Base-by-base conservation (phyloP, 176 grass and related monocot species). In the Aegilops speltoides region DNA sequence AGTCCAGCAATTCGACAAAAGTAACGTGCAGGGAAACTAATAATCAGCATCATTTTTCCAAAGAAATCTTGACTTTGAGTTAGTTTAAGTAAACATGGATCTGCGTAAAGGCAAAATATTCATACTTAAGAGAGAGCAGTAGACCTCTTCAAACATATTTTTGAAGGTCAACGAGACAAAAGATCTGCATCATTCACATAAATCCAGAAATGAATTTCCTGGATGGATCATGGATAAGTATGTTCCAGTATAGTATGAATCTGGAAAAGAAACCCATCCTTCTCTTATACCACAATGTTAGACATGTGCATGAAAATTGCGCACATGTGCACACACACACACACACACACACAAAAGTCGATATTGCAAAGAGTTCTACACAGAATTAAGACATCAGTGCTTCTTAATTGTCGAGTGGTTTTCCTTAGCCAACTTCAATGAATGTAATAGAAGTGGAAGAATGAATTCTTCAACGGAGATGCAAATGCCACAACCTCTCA, bases 171-270 rank as follows among this genome's bases (percentile, higher is more conserved):
- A 79, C 17, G 25, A 73, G 24, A 66, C 25, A 59, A 83, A 83
- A 79, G 74, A 74, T 84, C 59, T 60, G 79, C 48, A 80, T 84
- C 75, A 62, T 79, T 87, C 84, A 79, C 19, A 73, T n/a, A 87
- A 59, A 19, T 76, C 64, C 76, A 68, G 76, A 84, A 80, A 83
- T 56, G 7, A 82, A 70, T 69, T 85, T 87, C 41, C 43, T 84
- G 60, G 46, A 87, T 91, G 54, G 61, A 87, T 87, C 76, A 68
- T 80, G 85, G 78, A 83, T 43, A 84, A 80, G 33, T 79, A 52
- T 79, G 46, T 84, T 66, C 45, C 33, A 73, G 9, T 61, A 84
- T 73, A 43, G 22, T 60, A 79, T 34, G 43, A 56, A 79, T 56
- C 66, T 83, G 80, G 62, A 83, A 78, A 79, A 59, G 31, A 79